A percentile compares a stretch with the other conserved stretches of the same genome.
Evolutionary conservation across 2,329 filamentous ascomycete species (phyloP).

Genomic region (Venturia oleaginea): DNA sequence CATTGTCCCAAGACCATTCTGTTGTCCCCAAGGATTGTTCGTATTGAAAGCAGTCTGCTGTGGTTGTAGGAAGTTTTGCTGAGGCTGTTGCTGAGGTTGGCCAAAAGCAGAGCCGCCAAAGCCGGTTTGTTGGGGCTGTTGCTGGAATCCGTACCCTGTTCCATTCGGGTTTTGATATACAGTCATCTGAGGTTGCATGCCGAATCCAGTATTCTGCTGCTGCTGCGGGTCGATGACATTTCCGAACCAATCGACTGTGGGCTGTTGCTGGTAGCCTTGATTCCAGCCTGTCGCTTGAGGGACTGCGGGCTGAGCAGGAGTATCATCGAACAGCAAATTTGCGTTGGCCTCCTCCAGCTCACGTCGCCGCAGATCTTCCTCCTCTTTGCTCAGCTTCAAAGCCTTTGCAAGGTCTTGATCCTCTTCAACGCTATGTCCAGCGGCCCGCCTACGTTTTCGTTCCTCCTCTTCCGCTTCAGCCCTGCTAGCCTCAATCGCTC

Average conservation of each 20-base stretch:
- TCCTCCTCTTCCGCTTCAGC: constrained; percentile 86
- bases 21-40: constrained; percentile 53
- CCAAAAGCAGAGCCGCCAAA: constrained; percentile 40
- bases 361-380: constrained; percentile 78
- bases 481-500: constrained; percentile 93
- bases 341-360: constrained; percentile 84
- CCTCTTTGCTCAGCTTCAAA: constrained; percentile 87
- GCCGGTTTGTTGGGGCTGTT: constrained; percentile 45
- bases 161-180: constrained; percentile 61
- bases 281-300: constrained; percentile 84
- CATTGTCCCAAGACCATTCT: constrained; percentile 25
- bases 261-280: constrained; percentile 95
- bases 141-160: constrained; percentile 50
- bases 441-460: constrained; percentile 48
- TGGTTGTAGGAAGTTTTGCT: constrained; percentile 43
- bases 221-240: constrained; percentile 79
- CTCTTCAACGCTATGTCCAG: constrained; percentile 44
- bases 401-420: constrained; percentile 92
- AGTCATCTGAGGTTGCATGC: constrained; percentile 58
- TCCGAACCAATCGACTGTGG: constrained; percentile 92
- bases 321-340: constrained; percentile 79
- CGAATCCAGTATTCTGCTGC: constrained; percentile 49
- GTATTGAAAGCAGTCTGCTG: constrained; percentile 45
- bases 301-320: constrained; percentile 53
- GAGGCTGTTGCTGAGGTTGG: constrained; percentile 28